phyloP scores from a whole-genome alignment of 2,329 filamentous ascomycete species.

The Blumeria hordei region DNA sequence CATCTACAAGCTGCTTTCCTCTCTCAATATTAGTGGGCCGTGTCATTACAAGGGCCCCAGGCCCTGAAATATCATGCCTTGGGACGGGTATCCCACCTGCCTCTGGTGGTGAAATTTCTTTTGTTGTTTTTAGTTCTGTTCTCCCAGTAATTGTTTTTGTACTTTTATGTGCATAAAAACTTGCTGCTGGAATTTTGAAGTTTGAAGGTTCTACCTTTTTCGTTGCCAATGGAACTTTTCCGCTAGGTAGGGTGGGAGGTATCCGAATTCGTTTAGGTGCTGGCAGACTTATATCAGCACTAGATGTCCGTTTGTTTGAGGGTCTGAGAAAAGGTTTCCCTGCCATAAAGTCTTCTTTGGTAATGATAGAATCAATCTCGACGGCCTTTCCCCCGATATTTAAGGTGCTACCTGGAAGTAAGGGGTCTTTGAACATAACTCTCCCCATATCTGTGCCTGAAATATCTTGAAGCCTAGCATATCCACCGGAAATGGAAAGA shows the following conservation, averaged over 20 bases:
- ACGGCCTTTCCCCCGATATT: constrained; percentile 43
- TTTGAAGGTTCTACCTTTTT: not conserved
- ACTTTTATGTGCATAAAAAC: constrained; percentile 17
- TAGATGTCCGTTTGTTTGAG: constrained; percentile 4
- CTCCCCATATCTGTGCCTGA: constrained; percentile 39
- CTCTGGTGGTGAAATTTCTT: too few relatives aligned
- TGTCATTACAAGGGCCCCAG: constrained; percentile 42
- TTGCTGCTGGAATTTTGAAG: constrained; percentile 17
- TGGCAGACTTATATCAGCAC: constrained; percentile 3
- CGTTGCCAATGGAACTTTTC: constrained; percentile 7
- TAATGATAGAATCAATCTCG: constrained; percentile 37
- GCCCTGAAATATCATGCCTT: constrained; percentile 36
- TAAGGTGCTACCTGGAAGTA: constrained; percentile 34
- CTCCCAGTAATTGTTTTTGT: constrained; percentile 14
- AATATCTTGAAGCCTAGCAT: constrained; percentile 34
- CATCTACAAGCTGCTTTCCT: constrained; percentile 44
- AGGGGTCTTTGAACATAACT: constrained; percentile 25
- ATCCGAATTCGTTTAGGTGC: constrained; percentile 3
- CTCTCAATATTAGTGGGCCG: constrained; percentile 28
- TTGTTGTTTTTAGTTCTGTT: too few relatives aligned
- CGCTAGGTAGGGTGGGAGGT: constrained; percentile 9
- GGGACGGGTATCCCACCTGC: constrained; percentile 23
- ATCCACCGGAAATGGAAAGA: constrained; percentile 29
- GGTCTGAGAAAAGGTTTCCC: constrained; percentile 21
- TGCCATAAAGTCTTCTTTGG: constrained; percentile 31